phyloP scores from a whole-genome alignment of 129 eudicot species.

The Flaveria sonorensis region DNA sequence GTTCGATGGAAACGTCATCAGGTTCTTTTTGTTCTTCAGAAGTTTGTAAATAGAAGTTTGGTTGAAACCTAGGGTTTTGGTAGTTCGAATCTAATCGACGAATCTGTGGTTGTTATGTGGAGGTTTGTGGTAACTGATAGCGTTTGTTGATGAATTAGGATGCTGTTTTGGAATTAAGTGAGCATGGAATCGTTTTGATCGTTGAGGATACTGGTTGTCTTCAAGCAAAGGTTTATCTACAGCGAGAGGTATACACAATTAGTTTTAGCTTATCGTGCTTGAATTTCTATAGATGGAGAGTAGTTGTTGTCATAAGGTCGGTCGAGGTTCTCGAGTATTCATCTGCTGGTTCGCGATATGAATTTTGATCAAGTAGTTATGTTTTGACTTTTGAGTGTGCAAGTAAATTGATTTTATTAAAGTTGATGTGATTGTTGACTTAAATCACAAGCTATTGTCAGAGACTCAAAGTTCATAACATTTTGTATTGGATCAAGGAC shows the following conservation, averaged over 20 bases:
- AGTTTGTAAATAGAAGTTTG: background rate
- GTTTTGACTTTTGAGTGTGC: background rate
- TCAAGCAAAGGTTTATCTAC: constrained; percentile 96
- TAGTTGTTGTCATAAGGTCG: no score
- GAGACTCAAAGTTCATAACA: constrained; percentile 4
- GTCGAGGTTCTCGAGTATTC: no score
- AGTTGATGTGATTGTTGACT: no score
- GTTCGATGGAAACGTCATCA: constrained; percentile 98
- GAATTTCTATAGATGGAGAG: no score
- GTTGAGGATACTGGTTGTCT: constrained; percentile 92
- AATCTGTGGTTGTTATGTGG: background rate
- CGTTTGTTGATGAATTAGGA: constrained; percentile 45
- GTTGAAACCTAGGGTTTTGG: constrained; percentile 25
- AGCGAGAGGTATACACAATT: constrained; percentile 66
- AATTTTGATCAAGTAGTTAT: background rate
- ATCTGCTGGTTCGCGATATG: background rate
- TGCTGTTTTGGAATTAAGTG: constrained; percentile 81
- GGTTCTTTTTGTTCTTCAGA: constrained; percentile 36
- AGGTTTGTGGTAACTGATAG: background rate
- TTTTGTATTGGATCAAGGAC: background rate
- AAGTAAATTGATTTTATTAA: background rate
- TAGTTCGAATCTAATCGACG: background rate
- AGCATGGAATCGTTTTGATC: constrained; percentile 87
- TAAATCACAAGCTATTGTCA: background rate
- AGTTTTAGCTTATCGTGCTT: background rate